Percentiles rank a stretch among this genome's conserved stretches.
Evolutionary conservation across 2,329 filamentous ascomycete species (phyloP).

Genomic region (Xylaria hypoxylon): DNA sequence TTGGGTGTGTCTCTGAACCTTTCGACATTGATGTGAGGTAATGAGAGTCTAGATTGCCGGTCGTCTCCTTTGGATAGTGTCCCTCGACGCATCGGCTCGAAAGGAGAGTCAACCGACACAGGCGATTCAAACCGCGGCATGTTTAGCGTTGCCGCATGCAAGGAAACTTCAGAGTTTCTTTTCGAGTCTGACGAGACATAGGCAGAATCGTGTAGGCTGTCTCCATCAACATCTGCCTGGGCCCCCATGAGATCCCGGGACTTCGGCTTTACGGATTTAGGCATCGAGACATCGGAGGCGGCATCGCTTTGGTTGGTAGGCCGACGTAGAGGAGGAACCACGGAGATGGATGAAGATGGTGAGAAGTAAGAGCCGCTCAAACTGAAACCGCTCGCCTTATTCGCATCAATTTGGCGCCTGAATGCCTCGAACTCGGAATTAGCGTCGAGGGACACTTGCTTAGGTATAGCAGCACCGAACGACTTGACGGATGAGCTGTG

Average conservation of each 20-base stretch:
- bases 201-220: slow-evolving; percentile 64
- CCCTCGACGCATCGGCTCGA: slow-evolving; percentile 50
- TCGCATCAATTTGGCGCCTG: slow-evolving; percentile 76
- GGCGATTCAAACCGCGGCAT: slow-evolving; percentile 63
- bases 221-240: slow-evolving; percentile 60
- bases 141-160: slow-evolving; percentile 56
- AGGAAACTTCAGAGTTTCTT: slow-evolving; percentile 62
- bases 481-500: slow-evolving; percentile 77
- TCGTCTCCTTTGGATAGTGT: slow-evolving; percentile 60
- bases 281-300: slow-evolving; percentile 51
- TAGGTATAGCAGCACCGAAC: slow-evolving; percentile 75
- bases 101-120: slow-evolving; percentile 51
- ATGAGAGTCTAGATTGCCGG: slow-evolving; percentile 65
- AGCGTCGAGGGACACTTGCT: slow-evolving; percentile 76
- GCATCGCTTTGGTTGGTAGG: slow-evolving; percentile 62
- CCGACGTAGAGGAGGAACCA: slow-evolving; percentile 60
- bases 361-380: slow-evolving; percentile 62
- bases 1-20: slow-evolving; percentile 51
- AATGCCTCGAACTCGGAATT: slow-evolving; percentile 89
- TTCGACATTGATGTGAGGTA: slow-evolving; percentile 61
- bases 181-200: slow-evolving; percentile 67
- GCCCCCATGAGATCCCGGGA: slow-evolving; percentile 38
- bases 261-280: slow-evolving; percentile 42
- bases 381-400: slow-evolving; percentile 62
- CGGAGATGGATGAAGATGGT: slow-evolving; percentile 49